A percentile compares a stretch with the other conserved stretches of the same genome.
Conservation (phyloP, 208 protist species). For the Borovskyia barvae region DNA sequence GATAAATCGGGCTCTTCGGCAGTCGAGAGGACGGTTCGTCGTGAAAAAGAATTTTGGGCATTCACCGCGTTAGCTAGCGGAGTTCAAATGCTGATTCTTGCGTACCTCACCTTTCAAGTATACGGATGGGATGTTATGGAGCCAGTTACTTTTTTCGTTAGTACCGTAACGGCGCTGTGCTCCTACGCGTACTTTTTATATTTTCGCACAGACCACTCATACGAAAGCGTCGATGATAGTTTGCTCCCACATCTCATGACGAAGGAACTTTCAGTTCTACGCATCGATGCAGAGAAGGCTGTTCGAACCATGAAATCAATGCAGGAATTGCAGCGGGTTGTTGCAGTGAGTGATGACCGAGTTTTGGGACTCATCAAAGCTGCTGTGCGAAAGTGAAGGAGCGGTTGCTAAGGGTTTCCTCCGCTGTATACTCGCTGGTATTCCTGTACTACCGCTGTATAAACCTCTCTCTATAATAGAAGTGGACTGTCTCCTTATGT, state of each 20-base stretch:
- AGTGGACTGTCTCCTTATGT: too few species aligned
- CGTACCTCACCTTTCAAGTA: conserved; percentile 76
- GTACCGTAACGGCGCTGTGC: conserved; percentile 46
- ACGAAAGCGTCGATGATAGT: conserved; percentile 49
- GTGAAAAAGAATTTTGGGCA: conserved; percentile 63
- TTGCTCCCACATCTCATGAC: conserved; percentile 33
- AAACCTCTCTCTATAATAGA: too few species aligned
- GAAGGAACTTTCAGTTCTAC: conserved; percentile 20
- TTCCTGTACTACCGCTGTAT: too few species aligned
- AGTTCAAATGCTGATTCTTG: conserved; percentile 64
- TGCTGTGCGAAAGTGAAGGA: conserved; percentile 3
- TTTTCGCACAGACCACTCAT: conserved; percentile 46
- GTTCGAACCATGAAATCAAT: conserved; percentile 16
- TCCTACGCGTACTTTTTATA: conserved; percentile 58
- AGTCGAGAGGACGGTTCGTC: conserved; percentile 17
- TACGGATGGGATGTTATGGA: conserved; percentile 88
- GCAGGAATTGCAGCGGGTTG: conserved; percentile 22
- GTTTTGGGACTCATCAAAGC: conserved; percentile 10
- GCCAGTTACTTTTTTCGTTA: conserved; percentile 78
- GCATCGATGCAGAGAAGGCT: conserved; percentile 14
- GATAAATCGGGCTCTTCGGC: background rate
- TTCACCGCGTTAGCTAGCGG: conserved; percentile 53
- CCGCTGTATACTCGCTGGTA: too few species aligned
- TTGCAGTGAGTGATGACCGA: conserved; percentile 11
- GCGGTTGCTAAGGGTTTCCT: too few species aligned